Percentiles rank a stretch among this genome's conserved stretches.
Evolutionary conservation across 257 asterid genomes (phyloP).

Genomic region (Perilla frutescens): DNA sequence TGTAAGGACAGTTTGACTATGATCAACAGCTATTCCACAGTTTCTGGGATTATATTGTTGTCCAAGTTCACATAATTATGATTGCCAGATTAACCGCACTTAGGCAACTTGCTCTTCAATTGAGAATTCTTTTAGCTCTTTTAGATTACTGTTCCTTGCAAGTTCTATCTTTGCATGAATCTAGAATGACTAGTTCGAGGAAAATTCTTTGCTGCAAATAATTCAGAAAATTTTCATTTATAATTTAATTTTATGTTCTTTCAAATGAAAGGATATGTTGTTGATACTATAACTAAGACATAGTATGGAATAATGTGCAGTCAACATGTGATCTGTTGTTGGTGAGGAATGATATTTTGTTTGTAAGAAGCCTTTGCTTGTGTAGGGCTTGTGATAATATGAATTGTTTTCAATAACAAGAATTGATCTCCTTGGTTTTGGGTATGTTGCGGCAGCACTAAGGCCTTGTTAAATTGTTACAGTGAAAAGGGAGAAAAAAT

Average conservation of each 20-base stretch:
- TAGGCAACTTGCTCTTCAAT: not conserved
- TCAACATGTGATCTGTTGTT: conserved; percentile 13
- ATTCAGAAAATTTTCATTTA: not conserved
- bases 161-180: too few species aligned
- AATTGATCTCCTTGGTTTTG: not conserved
- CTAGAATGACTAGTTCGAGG: not conserved
- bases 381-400: not conserved
- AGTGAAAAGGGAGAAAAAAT: conserved; percentile 89
- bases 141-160: too few species aligned
- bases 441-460: conserved; percentile 12
- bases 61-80: conserved; percentile 2
- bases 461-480: conserved; percentile 36
- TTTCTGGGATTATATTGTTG: conserved; percentile 3
- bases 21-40: not conserved
- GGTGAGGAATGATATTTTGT: not conserved
- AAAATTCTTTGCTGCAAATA: not conserved
- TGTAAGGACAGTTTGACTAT: not conserved
- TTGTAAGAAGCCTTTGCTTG: not conserved
- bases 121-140: not conserved
- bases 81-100: not conserved
- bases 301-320: not conserved
- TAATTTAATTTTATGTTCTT: not conserved
- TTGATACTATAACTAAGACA: not conserved
- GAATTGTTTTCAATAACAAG: not conserved
- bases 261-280: not conserved